Percentiles rank a stretch among this genome's conserved stretches.
These are phyloP conservation scores for Taphrina communis DNA, from an alignment of 1,139 yeast species.

Conservation along the genomic window DNA sequence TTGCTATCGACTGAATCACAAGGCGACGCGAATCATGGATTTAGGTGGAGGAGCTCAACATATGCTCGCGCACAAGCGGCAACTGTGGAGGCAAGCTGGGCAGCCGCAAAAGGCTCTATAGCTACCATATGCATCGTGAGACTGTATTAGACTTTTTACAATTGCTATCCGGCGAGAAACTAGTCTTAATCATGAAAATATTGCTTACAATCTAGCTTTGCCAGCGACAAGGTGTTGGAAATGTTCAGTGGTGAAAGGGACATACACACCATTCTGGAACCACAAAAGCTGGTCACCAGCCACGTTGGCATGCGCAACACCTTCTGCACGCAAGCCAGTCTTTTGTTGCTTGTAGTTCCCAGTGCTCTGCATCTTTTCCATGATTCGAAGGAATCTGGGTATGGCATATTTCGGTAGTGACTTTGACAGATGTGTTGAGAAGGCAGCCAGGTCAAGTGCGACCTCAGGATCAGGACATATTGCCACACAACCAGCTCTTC, in stretches of 20 bases:
- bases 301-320: slow-evolving; percentile 31
- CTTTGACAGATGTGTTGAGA: slow-evolving; percentile 55
- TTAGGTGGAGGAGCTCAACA: slow-evolving; percentile 14
- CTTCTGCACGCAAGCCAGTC: slow-evolving; percentile 50
- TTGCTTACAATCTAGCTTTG: slow-evolving; percentile 16
- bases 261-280: slow-evolving; percentile 30
- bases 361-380: slow-evolving; percentile 65
- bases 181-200: too few species aligned
- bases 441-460: slow-evolving; percentile 50
- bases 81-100: too few species aligned
- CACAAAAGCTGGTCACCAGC: slow-evolving; percentile 22
- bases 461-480: slow-evolving; percentile 60
- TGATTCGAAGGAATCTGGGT: slow-evolving; percentile 80
- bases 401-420: slow-evolving; percentile 85
- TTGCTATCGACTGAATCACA: background rate
- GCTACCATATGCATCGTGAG: too few species aligned
- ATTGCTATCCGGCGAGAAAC: too few species aligned
- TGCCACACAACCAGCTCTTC: slow-evolving; percentile 92
- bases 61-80: too few species aligned
- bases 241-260: slow-evolving; percentile 20
- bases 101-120: too few species aligned
- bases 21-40: slow-evolving; percentile 24
- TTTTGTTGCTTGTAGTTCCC: slow-evolving; percentile 90
- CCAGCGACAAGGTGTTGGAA: slow-evolving; percentile 24
- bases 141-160: too few species aligned